Evolutionary conservation across 371 early-diverging fungal species (phyloP), one percentile per base, ranked within the genome.

Genomic region (Choanephora cucurbitarum): DNA sequence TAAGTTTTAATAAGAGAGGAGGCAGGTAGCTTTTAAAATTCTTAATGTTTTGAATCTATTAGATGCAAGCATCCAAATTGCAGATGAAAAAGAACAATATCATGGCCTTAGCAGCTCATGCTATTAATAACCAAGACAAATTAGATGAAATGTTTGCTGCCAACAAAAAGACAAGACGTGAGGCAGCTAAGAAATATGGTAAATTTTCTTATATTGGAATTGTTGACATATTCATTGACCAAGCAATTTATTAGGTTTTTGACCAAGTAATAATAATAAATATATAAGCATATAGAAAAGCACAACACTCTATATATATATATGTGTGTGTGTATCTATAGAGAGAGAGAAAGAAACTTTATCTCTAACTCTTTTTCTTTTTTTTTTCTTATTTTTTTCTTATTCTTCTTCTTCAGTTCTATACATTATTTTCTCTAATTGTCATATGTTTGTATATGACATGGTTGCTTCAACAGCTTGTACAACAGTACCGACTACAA

Each of bases 21-120:
- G n/a, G n/a, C n/a, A n/a, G n/a, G n/a, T n/a, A n/a, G n/a, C n/a
- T n/a, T n/a, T n/a, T n/a, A n/a, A n/a, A n/a, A n/a, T n/a, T n/a
- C n/a, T n/a, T n/a, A n/a, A n/a, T n/a, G n/a, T n/a, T n/a, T n/a
- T n/a, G n/a, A n/a, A n/a, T n/a, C n/a, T n/a, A n/a, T n/a, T n/a
- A 64, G 71, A 58, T 70, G 43, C 33, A 61, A 63, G 80, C 81
- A 46, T 69, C 66, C 67, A 69, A 72, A 60, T 33, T 66, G 37
- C 87, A 89, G 66, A 85, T 84, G 64, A 83, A 82, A 39, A 88
- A 83, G 57, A 87, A 91, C 73, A 92, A 92, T 49, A 83, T 91
- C 59, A 85, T 90, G 85, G 87, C 85, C 17, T 62, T 92, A 45
- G 90, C 88, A 14, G 81, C 83, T 31, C 88, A 89, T 59, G 89